Conservation (phyloP, 768 basidiomycete genomes). For the Amanita exitialis region DNA sequence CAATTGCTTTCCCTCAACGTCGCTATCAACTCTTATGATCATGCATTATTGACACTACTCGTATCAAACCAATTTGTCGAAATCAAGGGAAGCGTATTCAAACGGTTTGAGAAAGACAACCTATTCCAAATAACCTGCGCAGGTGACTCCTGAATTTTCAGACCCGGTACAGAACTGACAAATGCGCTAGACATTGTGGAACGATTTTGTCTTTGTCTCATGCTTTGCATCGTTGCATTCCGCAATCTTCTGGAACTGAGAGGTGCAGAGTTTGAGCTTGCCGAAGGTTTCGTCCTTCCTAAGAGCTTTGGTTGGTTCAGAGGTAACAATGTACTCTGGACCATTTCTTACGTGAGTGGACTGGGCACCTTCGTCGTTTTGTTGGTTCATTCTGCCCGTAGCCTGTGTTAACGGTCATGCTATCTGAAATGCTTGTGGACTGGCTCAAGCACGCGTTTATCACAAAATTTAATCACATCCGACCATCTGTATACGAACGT, state of each 20-base stretch:
- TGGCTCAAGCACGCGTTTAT: conserved; percentile 99
- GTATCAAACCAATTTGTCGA: conserved; percentile 99
- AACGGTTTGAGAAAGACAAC: conserved; percentile 98
- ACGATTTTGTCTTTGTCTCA: conserved; percentile 83
- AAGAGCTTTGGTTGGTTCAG: conserved; percentile 80
- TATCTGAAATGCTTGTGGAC: conserved; percentile 91
- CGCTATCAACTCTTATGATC: conserved; percentile 96
- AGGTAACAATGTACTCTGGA: conserved; percentile 73
- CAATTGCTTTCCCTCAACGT: conserved; percentile 93
- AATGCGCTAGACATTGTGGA: conserved; percentile 83
- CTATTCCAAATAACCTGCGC: conserved; percentile 98
- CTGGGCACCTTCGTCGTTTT: background rate
- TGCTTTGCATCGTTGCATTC: conserved; percentile 86
- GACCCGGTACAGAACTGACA: background rate
- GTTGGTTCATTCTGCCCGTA: conserved; percentile 18
- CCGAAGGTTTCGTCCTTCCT: conserved; percentile 64
- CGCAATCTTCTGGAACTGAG: conserved; percentile 92
- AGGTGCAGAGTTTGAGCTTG: conserved; percentile 79
- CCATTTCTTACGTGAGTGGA: conserved; percentile 75
- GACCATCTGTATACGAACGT: conserved; percentile 89
- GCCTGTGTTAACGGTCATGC: conserved; percentile 88
- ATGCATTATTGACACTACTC: conserved; percentile 85
- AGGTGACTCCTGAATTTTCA: conserved; percentile 32
- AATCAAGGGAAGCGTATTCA: conserved; percentile 99
- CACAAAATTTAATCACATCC: conserved; percentile 98